Conservation (phyloP, 73 alveolate genomes). For the Paramecium primaurelia region DNA sequence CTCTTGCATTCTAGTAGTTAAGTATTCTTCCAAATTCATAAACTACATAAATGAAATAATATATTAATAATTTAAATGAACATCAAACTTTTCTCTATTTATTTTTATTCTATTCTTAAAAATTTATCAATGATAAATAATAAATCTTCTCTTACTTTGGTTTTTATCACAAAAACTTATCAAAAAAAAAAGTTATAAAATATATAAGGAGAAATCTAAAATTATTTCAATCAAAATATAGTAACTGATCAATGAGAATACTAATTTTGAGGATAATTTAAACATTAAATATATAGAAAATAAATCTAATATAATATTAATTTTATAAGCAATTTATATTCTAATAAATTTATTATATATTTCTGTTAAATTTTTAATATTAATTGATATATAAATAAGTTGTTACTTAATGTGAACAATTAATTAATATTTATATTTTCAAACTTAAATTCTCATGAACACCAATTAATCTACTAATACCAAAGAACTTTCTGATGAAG, state of each 20-base stretch:
- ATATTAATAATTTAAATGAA: not conserved
- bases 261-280: not conserved
- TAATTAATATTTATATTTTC: not conserved
- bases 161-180: not conserved
- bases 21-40: not conserved
- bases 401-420: not conserved
- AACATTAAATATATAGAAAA: not conserved
- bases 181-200: not conserved
- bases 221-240: not conserved
- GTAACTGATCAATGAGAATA: not conserved
- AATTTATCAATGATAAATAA: not conserved
- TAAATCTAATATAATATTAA: not conserved
- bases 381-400: not conserved
- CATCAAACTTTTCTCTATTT: not conserved
- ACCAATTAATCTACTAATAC: not conserved
- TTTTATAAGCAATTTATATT: not conserved
- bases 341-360: not conserved
- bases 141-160: too few relatives aligned
- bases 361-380: not conserved
- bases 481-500: slow-evolving; percentile 38
- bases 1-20: not conserved
- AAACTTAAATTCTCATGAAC: not conserved
- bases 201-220: not conserved
- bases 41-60: not conserved
- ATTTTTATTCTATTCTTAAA: not conserved